Evolutionary conservation across 1,139 yeast genomes (phyloP).

Genomic region (Pichia sp.): DNA sequence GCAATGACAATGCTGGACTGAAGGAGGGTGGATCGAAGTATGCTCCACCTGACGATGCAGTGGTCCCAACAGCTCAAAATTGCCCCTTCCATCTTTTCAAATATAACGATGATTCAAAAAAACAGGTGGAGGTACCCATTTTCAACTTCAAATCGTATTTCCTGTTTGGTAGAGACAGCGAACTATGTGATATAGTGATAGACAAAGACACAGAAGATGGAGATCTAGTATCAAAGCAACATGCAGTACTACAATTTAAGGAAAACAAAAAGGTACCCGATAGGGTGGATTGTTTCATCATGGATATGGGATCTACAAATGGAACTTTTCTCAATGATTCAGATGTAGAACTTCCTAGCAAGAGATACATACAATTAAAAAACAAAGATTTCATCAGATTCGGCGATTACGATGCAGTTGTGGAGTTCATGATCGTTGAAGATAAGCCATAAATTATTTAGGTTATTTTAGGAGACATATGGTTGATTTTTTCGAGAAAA

Average conservation of each 20-base stretch:
- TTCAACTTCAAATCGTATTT: conserved; percentile 20
- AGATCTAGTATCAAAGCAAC: conserved; percentile 43
- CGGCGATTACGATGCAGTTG: conserved; percentile 29
- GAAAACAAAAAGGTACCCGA: conserved; percentile 11
- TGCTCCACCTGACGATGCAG: conserved; percentile 19
- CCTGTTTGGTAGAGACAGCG: conserved; percentile 41
- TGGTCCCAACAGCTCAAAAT: conserved; percentile 11
- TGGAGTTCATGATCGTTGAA: conserved; percentile 16
- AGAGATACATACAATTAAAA: conserved; percentile 41
- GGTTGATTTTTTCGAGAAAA: conserved; percentile 40
- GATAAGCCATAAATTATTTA: conserved; percentile 36
- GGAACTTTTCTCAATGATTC: conserved; percentile 46
- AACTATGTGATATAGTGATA: conserved; percentile 37
- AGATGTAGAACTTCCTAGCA: conserved; percentile 32
- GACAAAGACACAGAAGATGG: conserved; percentile 25
- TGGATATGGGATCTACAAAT: conserved; percentile 48
- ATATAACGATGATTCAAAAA: conserved; percentile 8
- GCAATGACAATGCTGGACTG: conserved; percentile 83
- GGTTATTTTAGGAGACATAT: conserved; percentile 46
- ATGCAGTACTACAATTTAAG: conserved; percentile 48
- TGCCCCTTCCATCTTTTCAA: conserved; percentile 15
- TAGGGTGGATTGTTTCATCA: conserved; percentile 29
- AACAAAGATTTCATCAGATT: conserved; percentile 42
- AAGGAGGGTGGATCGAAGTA: conserved; percentile 69
- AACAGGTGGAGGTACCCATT: conserved; percentile 15